Conservation (phyloP, 352 stramenopile species). For the Pythium scleroteichum region DNA sequence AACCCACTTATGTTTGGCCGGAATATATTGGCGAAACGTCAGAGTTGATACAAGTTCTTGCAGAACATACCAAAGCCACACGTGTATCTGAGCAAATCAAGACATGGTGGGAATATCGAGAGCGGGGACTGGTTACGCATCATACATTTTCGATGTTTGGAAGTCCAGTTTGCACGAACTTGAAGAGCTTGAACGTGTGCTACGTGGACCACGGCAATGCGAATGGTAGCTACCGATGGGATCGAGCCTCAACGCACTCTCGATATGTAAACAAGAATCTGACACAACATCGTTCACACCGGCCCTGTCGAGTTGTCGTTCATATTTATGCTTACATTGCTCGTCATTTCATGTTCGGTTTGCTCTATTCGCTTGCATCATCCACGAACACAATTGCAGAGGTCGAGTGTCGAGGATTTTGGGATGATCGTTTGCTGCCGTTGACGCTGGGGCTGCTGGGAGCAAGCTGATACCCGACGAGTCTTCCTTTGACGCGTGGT, state of each 20-base stretch:
- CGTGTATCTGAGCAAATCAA: conserved; percentile 5
- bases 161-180: conserved; percentile 7
- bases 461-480: conserved; percentile 36
- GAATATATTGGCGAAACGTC: conserved; percentile 9
- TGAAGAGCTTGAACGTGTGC: neutral
- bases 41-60: neutral
- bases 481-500: conserved; percentile 9
- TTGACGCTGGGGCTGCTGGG: conserved; percentile 42
- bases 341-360: no score
- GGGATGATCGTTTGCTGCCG: conserved; percentile 18
- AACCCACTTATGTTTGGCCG: conserved; percentile 10
- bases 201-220: neutral
- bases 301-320: neutral
- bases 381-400: conserved; percentile 71
- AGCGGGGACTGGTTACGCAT: neutral
- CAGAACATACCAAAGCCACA: conserved; percentile 10
- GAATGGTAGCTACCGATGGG: conserved; percentile 14
- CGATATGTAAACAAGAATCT: conserved; percentile 8
- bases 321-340: neutral
- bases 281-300: neutral
- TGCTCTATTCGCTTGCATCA: conserved; percentile 61
- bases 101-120: conserved; percentile 5
- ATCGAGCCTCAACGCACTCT: conserved; percentile 5
- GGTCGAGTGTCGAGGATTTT: conserved; percentile 32
- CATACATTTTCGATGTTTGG: conserved; percentile 17